Base-by-base conservation (phyloP, 208 protist genomes). In the Crithidia acanthocephali region DNA sequence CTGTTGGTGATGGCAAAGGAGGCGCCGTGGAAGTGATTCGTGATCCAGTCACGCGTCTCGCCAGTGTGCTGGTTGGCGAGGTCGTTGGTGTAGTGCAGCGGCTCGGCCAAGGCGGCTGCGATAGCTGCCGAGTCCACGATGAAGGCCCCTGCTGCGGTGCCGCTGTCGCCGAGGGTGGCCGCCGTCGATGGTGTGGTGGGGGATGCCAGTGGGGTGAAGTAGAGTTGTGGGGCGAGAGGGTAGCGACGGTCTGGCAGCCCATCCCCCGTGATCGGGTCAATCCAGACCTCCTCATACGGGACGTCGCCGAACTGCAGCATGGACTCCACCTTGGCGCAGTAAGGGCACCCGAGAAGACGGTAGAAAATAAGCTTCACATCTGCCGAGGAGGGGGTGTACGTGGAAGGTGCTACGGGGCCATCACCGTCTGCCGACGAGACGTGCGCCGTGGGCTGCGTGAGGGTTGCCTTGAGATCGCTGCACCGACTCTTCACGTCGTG, bases 271-370 rank as follows among this genome's bases (percentile, higher is more conserved):
- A 97, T 64, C 6, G 92, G 87, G 64, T 95, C 85, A 50, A 97
- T 77, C 51, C 76, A 64, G 2, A 92, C 78, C 28, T 82, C 79
- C 22, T 79, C 67, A 67, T 92, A 97, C 2, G 90, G 84, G 2
- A 97, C 86, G 64, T 74, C 55, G 64, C 88, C 52, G 58, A 81
- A 91, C 57, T 73, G 73, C 37, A 97, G 80, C 33, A 96, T 65
- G 25, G 83, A 80, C 67, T 93, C 76, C 45, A 97, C 88, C 72
- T 95, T 97, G 20, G 82, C 90, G 61, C 88, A 97, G 69, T 89
- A 95, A 4, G 92, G 92, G 66, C 92, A 97, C 30, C 90, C 87
- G 16, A 91, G 76, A 4, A 94, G 78, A 0, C 85, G 83, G 69
- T 93, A 95, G 18, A 97, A 76, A 23, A 79, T 75, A 13, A 92